Conservation (phyloP, 108 stramenopile species). For the Ochromonas danica region DNA sequence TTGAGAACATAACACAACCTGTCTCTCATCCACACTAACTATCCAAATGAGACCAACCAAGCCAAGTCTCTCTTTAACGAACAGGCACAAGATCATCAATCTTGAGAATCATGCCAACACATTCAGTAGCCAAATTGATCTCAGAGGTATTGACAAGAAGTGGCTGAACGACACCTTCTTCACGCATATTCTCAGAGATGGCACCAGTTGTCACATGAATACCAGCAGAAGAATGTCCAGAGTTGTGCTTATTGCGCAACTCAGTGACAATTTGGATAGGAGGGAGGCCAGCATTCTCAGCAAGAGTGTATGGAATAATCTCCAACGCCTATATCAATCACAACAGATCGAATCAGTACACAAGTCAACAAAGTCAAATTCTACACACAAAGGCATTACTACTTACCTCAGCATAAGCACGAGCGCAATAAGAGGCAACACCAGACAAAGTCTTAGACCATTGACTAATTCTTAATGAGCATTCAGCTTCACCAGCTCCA, state of each 20-base stretch:
- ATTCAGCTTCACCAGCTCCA: constrained; percentile 94
- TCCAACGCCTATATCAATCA: constrained; percentile 58
- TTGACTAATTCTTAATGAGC: constrained; percentile 73
- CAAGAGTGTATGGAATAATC: constrained; percentile 97
- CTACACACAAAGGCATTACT: neutral
- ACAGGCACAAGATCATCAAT: constrained; percentile 54
- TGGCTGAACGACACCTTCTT: constrained; percentile 88
- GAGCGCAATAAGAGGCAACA: constrained; percentile 88
- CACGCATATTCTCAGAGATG: constrained; percentile 94
- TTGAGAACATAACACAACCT: too few species aligned
- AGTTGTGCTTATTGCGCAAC: constrained; percentile 74
- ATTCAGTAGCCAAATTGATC: constrained; percentile 92
- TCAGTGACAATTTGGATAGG: constrained; percentile 96
- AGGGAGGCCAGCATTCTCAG: constrained; percentile 98
- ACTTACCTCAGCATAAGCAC: constrained; percentile 90
- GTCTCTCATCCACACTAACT: too few species aligned
- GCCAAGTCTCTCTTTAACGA: too few species aligned
- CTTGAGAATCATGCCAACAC: constrained; percentile 97
- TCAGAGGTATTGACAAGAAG: constrained; percentile 86
- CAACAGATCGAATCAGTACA: neutral
- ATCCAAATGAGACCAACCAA: too few species aligned
- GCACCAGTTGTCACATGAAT: constrained; percentile 36
- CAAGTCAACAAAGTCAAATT: neutral
- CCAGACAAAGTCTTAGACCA: constrained; percentile 75
- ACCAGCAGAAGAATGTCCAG: neutral